Conservation (phyloP, 2,329 filamentous ascomycete species). For the Metarhizium anisopliae region DNA sequence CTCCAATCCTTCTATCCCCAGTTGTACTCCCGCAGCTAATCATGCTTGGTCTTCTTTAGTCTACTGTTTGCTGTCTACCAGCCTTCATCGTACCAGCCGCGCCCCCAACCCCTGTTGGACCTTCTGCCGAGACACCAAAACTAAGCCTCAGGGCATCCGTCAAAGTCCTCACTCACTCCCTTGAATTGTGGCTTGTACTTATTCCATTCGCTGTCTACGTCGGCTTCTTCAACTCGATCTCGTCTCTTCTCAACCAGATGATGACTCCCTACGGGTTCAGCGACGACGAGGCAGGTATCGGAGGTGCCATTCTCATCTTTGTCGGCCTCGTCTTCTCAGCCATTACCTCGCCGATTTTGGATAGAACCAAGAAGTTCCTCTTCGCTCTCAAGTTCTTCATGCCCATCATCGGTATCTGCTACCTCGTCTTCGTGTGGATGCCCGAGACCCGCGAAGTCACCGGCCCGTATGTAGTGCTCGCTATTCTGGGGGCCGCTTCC, state of each 20-base stretch:
- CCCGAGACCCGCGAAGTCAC: conserved; percentile 48
- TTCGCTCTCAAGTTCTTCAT: conserved; percentile 63
- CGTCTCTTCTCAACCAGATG: conserved; percentile 83
- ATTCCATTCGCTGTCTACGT: conserved; percentile 79
- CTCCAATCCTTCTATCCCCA: neutral
- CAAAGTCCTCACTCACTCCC: conserved; percentile 42
- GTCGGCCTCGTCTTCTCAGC: conserved; percentile 75
- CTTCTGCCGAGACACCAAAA: conserved; percentile 54
- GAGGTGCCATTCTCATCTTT: conserved; percentile 80
- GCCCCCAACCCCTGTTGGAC: conserved; percentile 69
- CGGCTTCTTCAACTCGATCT: conserved; percentile 88
- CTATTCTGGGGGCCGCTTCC: conserved; percentile 66
- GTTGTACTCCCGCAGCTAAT: neutral
- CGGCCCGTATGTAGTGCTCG: conserved; percentile 67
- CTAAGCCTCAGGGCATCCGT: conserved; percentile 41
- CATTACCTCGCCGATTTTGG: conserved; percentile 70
- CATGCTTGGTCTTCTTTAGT: conserved; percentile 15
- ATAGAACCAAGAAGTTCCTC: conserved; percentile 75
- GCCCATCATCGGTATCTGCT: conserved; percentile 63
- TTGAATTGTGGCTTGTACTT: conserved; percentile 72
- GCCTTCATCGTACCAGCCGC: conserved; percentile 70
- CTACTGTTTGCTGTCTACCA: conserved; percentile 50
- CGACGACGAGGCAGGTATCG: conserved; percentile 80
- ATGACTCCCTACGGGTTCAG: conserved; percentile 76
- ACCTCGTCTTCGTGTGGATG: conserved; percentile 76